phyloP scores from a whole-genome alignment of 2,329 filamentous ascomycete species.

The Aureobasidium musti region DNA sequence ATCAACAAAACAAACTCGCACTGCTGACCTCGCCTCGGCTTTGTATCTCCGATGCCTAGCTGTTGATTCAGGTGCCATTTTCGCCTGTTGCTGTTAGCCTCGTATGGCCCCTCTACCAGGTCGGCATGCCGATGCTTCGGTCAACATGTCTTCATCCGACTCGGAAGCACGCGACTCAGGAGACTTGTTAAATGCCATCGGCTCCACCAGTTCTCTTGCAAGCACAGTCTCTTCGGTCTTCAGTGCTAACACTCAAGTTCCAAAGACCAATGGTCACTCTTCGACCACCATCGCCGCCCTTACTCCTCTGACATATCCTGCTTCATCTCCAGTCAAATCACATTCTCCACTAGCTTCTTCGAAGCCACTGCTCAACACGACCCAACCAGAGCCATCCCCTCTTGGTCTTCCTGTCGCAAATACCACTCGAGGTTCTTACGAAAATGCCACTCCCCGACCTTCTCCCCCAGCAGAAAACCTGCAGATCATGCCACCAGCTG shows the following conservation, averaged over 20 bases:
- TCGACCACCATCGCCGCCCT: slow-evolving; percentile 55
- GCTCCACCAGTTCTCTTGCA: slow-evolving; percentile 70
- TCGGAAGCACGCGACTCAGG: slow-evolving; percentile 47
- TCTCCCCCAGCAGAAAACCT: slow-evolving; percentile 48
- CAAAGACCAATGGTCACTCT: slow-evolving; percentile 59
- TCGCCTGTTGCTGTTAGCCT: not conserved
- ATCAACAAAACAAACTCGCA: slow-evolving; percentile 17
- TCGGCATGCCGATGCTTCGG: slow-evolving; percentile 9
- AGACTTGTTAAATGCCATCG: slow-evolving; percentile 69
- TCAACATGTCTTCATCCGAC: slow-evolving; percentile 27
- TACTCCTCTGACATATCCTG: slow-evolving; percentile 66
- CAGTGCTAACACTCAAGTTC: slow-evolving; percentile 56
- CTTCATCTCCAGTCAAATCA: slow-evolving; percentile 64
- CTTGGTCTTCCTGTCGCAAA: slow-evolving; percentile 5
- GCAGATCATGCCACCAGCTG: slow-evolving; percentile 54
- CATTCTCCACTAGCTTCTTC: slow-evolving; percentile 51
- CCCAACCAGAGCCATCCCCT: slow-evolving; percentile 19
- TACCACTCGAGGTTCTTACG: slow-evolving; percentile 15
- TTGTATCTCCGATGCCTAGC: slow-evolving; percentile 19
- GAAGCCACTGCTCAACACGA: slow-evolving; percentile 33
- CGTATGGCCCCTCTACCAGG: slow-evolving; percentile 25
- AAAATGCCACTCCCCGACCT: slow-evolving; percentile 42
- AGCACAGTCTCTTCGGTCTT: slow-evolving; percentile 73
- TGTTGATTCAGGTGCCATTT: slow-evolving; percentile 12
- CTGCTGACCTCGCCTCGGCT: slow-evolving; percentile 16